phyloP scores from a whole-genome alignment of 306 rosid species.

The Castanea sativa region DNA sequence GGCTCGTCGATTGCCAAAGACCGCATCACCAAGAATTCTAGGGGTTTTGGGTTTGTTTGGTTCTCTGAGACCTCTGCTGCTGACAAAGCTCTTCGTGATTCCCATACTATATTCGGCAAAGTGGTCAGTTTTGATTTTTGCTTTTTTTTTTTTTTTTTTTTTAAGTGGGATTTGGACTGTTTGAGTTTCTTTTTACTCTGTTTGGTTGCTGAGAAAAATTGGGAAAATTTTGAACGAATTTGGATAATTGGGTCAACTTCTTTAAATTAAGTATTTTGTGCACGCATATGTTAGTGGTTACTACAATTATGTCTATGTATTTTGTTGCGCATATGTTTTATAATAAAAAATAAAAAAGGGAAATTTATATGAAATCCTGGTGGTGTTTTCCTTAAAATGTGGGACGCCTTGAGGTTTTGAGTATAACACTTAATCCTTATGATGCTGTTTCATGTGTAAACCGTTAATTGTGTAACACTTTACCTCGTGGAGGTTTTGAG shows the following conservation, averaged over 20 bases:
- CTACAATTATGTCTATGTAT: too few species aligned
- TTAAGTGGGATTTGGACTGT: not conserved
- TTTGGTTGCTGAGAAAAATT: not conserved
- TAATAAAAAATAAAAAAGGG: too few species aligned
- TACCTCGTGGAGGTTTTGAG: too few species aligned
- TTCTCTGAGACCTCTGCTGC: conserved; percentile 56
- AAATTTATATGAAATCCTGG: too few species aligned
- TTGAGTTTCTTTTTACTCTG: not conserved
- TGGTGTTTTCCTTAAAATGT: too few species aligned
- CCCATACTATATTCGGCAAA: conserved; percentile 53
- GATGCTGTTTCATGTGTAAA: too few species aligned
- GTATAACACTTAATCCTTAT: too few species aligned
- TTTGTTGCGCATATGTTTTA: too few species aligned
- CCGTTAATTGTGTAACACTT: too few species aligned
- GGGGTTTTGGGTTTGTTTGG: conserved; percentile 83
- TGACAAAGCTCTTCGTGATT: conserved; percentile 54
- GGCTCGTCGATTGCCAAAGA: conserved; percentile 46
- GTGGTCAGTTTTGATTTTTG: conserved; percentile 25
- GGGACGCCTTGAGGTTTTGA: too few species aligned
- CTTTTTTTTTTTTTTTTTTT: not conserved
- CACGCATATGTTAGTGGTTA: not conserved
- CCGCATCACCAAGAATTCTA: conserved; percentile 45
- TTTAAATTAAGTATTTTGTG: not conserved
- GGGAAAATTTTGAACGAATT: not conserved
- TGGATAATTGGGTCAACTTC: not conserved